A percentile compares a stretch with the other conserved stretches of the same genome.
Conservation (phyloP, 2,329 filamentous ascomycete genomes). For the Apiospora saccharicola region DNA sequence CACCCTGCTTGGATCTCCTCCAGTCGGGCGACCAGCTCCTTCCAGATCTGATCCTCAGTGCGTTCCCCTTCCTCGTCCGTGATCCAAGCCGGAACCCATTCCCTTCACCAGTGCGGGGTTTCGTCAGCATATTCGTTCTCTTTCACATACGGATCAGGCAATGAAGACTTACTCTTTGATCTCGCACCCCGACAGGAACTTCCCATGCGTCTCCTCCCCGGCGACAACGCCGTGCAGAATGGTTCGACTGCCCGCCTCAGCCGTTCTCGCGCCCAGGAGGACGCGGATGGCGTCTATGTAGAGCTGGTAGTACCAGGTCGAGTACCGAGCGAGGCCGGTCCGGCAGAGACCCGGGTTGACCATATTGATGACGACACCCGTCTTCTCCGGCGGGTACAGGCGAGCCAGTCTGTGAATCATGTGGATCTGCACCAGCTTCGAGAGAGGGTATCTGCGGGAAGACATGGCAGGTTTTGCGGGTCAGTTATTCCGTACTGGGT, state of each 20-base stretch:
- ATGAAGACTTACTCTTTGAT: slow-evolving; percentile 29
- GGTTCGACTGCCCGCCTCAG: slow-evolving; percentile 28
- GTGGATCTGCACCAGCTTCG: slow-evolving; percentile 27
- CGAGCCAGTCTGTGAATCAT: slow-evolving; percentile 23
- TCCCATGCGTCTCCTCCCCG: slow-evolving; percentile 29
- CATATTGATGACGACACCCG: slow-evolving; percentile 28
- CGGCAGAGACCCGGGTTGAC: slow-evolving; percentile 29
- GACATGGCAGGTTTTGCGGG: background rate
- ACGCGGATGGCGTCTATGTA: background rate
- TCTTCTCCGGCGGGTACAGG: slow-evolving; percentile 26
- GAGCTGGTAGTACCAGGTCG: background rate
- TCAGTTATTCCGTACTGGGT: background rate
- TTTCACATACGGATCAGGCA: background rate
- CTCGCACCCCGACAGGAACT: slow-evolving; percentile 29
- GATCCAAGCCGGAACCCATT: slow-evolving; percentile 32
- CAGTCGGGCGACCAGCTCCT: slow-evolving; percentile 24
- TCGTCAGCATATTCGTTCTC: background rate
- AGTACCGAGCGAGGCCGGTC: slow-evolving; percentile 25
- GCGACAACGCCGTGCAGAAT: slow-evolving; percentile 26
- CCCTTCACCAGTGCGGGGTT: background rate
- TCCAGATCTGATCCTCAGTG: slow-evolving; percentile 26
- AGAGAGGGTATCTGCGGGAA: slow-evolving; percentile 25
- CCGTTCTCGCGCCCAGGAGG: background rate
- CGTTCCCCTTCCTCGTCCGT: slow-evolving; percentile 27
- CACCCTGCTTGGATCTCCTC: slow-evolving; percentile 27